Conservation (phyloP, 2,329 filamentous ascomycete species). For the Colletotrichum tofieldiae region DNA sequence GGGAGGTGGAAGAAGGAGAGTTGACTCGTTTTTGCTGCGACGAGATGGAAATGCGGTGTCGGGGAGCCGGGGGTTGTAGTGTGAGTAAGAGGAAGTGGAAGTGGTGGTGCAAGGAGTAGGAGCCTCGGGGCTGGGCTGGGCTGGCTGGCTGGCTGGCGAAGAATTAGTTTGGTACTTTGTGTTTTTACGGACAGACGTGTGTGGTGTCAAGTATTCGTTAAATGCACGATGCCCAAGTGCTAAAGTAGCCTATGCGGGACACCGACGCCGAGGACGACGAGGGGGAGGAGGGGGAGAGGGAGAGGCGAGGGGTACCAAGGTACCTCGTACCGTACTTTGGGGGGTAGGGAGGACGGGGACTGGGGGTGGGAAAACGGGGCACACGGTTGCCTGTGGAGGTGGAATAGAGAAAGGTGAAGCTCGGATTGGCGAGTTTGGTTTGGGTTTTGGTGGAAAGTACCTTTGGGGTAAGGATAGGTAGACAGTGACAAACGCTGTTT, state of each 20-base stretch:
- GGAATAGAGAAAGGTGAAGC: conserved; percentile 9
- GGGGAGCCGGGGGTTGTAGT: conserved; percentile 32
- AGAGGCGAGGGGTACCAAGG: conserved; percentile 21
- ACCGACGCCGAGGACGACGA: conserved; percentile 24
- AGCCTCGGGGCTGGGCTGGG: conserved; percentile 37
- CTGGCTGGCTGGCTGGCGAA: conserved; percentile 41
- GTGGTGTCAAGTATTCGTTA: conserved; percentile 13
- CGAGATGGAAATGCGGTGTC: conserved; percentile 36
- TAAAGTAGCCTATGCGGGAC: conserved; percentile 37
- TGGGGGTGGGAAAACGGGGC: conserved; percentile 26
- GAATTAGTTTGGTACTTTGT: conserved; percentile 35
- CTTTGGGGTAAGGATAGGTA: background rate
- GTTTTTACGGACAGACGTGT: conserved; percentile 29
- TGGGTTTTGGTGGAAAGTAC: conserved; percentile 7
- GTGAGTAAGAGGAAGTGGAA: conserved; percentile 19
- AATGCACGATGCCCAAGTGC: conserved; percentile 15
- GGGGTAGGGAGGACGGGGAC: conserved; percentile 11
- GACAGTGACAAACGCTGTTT: background rate
- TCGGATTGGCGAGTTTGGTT: background rate
- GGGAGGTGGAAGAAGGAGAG: conserved; percentile 12
- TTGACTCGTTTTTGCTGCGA: conserved; percentile 31
- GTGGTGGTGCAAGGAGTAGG: conserved; percentile 18
- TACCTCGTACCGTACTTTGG: conserved; percentile 17
- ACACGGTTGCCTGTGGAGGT: conserved; percentile 5
- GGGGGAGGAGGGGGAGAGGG: conserved; percentile 12